phyloP scores from a whole-genome alignment of 1,284 basidiomycete species.

The Mycosarcoma maydis region DNA sequence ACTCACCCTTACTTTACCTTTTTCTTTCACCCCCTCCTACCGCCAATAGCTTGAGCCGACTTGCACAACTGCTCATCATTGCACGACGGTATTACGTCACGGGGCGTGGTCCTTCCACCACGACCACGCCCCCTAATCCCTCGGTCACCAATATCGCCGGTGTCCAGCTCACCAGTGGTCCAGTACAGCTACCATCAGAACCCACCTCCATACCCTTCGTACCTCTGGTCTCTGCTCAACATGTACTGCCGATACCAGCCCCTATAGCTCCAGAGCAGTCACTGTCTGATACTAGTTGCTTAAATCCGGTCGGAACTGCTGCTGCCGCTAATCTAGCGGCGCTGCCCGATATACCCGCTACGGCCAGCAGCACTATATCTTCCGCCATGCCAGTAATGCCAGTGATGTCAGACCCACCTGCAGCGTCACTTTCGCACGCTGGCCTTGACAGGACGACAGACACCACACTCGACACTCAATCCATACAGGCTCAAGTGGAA shows the following conservation, averaged over 20 bases:
- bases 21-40: not conserved
- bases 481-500: conserved; percentile 42
- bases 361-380: not conserved
- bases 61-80: conserved; percentile 35
- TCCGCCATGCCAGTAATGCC: not conserved
- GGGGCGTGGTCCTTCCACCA: conserved; percentile 32
- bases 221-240: conserved; percentile 2
- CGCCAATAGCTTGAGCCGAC: conserved; percentile 25
- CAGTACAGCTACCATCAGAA: conserved; percentile 12
- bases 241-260: conserved; percentile 6
- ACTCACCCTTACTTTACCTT: too few species aligned
- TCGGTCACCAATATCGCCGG: not conserved
- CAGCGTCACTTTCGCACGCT: conserved; percentile 1
- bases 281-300: not conserved
- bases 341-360: conserved; percentile 1
- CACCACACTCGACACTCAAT: conserved; percentile 29
- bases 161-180: not conserved
- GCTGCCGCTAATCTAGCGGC: not conserved
- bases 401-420: not conserved
- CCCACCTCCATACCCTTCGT: conserved; percentile 5
- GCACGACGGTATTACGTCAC: conserved; percentile 35
- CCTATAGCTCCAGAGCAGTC: not conserved
- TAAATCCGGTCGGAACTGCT: conserved; percentile 5
- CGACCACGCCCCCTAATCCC: conserved; percentile 33
- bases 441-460: not conserved